Evolutionary conservation across 2,329 filamentous ascomycete species (phyloP).

Genomic region (Exophiala lecanii-corni): DNA sequence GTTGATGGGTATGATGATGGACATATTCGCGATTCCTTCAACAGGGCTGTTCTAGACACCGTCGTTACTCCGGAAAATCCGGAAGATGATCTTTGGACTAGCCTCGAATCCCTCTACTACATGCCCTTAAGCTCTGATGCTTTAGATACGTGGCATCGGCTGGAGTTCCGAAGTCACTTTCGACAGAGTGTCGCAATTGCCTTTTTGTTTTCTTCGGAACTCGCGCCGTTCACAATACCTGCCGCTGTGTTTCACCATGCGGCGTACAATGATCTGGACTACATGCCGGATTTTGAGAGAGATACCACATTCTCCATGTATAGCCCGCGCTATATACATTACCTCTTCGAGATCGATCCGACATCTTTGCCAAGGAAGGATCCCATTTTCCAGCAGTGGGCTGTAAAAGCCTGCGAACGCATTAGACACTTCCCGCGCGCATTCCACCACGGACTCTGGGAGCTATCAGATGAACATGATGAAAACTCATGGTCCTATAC

Average conservation of each 20-base stretch:
- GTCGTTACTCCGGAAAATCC: background rate
- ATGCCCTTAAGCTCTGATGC: background rate
- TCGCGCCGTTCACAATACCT: background rate
- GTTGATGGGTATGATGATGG: background rate
- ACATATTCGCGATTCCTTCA: background rate
- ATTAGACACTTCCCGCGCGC: background rate
- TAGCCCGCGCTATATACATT: background rate
- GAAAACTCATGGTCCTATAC: background rate
- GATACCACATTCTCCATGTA: background rate
- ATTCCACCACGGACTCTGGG: background rate
- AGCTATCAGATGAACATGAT: background rate
- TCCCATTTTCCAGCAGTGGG: background rate
- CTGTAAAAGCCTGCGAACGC: background rate
- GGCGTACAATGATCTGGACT: background rate
- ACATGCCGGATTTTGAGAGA: background rate
- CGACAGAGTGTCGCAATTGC: background rate
- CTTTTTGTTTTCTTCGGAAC: background rate
- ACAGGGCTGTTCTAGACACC: background rate
- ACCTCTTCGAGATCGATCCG: slow-evolving; percentile 1
- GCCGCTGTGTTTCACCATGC: background rate
- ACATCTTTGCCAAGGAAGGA: background rate
- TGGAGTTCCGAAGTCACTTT: background rate
- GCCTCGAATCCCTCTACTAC: background rate
- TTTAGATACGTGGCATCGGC: background rate
- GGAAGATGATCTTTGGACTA: background rate